These are phyloP conservation scores for Podila horticola DNA, from an alignment of 192 early-diverging fungal genomes.

Conservation along the genomic window DNA sequence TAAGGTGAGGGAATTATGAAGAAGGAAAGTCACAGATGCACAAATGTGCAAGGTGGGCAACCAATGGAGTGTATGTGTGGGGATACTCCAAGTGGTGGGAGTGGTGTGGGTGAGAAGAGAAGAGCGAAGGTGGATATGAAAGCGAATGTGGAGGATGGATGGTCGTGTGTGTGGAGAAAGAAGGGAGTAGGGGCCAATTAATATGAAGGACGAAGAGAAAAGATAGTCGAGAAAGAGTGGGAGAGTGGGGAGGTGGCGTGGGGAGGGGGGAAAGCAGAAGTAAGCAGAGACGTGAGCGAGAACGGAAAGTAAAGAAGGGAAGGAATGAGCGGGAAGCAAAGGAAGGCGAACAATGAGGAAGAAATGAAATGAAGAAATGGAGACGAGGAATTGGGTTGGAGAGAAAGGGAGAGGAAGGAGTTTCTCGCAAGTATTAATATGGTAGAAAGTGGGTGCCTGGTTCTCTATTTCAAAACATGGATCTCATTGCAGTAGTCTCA, in stretches of 20 bases:
- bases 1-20: neutral
- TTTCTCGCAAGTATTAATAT: neutral
- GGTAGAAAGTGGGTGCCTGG: no score
- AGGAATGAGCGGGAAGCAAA: neutral
- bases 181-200: neutral
- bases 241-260: slow-evolving; percentile 1
- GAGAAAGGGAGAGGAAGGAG: neutral
- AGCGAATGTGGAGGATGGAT: neutral
- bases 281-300: neutral
- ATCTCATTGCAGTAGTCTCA: no score
- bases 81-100: no score
- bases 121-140: neutral
- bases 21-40: neutral
- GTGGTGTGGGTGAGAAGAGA: neutral
- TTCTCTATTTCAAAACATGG: no score
- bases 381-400: neutral
- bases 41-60: neutral
- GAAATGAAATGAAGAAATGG: neutral
- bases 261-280: no score
- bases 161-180: neutral
- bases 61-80: no score
- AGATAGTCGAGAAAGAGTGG: neutral
- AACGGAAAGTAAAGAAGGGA: neutral
- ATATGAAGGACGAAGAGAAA: neutral
- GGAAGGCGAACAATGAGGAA: neutral